Base-by-base conservation (phyloP, 345 rosid genomes). In the Erucastrum elatum region DNA sequence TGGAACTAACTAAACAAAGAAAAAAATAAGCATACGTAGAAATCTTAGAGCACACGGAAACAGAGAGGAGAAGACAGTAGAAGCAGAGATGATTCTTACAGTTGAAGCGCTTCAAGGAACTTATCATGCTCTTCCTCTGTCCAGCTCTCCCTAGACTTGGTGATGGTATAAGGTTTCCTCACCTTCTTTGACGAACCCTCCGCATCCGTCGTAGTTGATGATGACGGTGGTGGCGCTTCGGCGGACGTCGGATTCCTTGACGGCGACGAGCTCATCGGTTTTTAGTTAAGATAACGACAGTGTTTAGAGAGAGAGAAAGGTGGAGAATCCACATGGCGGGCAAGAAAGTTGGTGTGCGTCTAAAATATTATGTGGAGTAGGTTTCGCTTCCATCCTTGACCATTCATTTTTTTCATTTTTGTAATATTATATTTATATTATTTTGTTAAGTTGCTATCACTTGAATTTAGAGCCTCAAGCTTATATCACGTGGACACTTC, bases 61-160 rank as follows among this genome's bases (percentile, higher is more conserved):
- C 55, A 46, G 13, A 12, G 51, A 35, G 49, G 10, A 25, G 11
- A 72, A 72, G 17, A 8, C 61, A 2, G 10, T 0, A 64, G 64
- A 78, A 60, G n/a, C 5, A 64, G 62, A 63, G 70, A 73, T 4
- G 70, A 73, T 4, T 53, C 13, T 41, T 85, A 95, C 99, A 93
- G 75, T 72, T 91, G 97, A 83, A 95, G 99, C 49, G 99, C 98
- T 89, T 95, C 97, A 15, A 94, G 90, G 82, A 94, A 94, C 90
- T 91, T 94, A 86, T 94, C 98, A 74, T 94, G 98, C 77, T 92
- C 98, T 84, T 94, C 97, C 29, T 94, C 98, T 6, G 97, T 88
- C 98, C 98, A 94, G 82, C 94, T 94, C 87, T 94, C 98, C 15
- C 98, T 88, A 0, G 97, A 94, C 88, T 94, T 94, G 80, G 98